Base-by-base conservation (phyloP, 805 yeast genomes). In the Yamadazyma nakazawae region DNA sequence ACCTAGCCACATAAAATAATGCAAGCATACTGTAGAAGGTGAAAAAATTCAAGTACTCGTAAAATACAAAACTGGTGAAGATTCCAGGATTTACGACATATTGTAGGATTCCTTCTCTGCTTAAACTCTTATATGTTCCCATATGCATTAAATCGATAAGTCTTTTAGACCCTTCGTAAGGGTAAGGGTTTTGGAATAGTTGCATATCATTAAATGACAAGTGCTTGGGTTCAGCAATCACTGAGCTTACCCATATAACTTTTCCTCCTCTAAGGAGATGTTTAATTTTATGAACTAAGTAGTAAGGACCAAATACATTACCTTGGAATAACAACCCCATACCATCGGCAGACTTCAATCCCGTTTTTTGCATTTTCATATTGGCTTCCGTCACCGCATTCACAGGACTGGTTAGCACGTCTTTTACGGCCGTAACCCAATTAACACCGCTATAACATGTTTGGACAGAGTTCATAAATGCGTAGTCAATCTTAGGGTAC, bases 281-380 rank as follows among this genome's bases (percentile, higher is more conserved):
- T 34, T 73, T 63, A 17, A 92, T 66, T 52, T 79, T 82, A 54
- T 85, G 87, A 45, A 91, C 74, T 44, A 94, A 68, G 63, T 83
- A 94, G 68, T 87, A 91, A 2, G 98, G 98, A 0, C 96, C 96
- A 67, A 94, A 88, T n/a, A 92, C 96, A 61, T 94, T 94, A 5
- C 94, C 95, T 66, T 94, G 96, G 70, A 92, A 94, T 3, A 90
- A 89, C 26, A 86, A 68, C 1, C 98, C 97, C 72, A 92, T 56
- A 0, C 80, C 90, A 64, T 94, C 99, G 16, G 59, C 62, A 1
- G 96, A 80, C 58, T 78, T 81, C 21, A 84, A 82, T 3, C 97
- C 97, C 14, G 80, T 75, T 47, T 78, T 74, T 71, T 94, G 98
- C 34, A 85, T 76, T 65, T 92, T 90, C 67, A 87, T 91, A 1